Evolutionary conservation across 2,329 filamentous ascomycete genomes (phyloP).

Genomic region (Fusarium bulbicola): DNA sequence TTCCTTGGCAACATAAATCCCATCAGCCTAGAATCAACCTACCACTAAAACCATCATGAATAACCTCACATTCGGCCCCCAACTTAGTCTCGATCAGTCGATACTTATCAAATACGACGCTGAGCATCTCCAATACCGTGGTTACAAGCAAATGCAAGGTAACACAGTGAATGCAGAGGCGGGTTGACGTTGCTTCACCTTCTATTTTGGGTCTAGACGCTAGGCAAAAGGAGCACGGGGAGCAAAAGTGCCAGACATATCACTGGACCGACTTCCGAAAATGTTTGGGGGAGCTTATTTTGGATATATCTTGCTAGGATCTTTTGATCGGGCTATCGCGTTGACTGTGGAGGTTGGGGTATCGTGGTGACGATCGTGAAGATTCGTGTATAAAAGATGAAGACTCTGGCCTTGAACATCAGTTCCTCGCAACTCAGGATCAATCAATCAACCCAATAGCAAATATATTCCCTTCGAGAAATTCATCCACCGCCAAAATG

Average conservation of each 20-base stretch:
- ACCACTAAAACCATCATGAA: neutral
- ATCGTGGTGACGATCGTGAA: accelerated
- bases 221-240: neutral
- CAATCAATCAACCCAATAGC: neutral
- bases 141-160: neutral
- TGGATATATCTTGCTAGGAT: neutral
- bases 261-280: constrained; percentile 17
- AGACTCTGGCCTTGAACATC: accelerated
- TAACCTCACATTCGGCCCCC: neutral
- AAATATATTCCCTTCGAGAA: neutral
- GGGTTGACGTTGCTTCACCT: constrained; percentile 2
- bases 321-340: constrained; percentile 10
- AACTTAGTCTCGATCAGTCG: constrained; percentile 3
- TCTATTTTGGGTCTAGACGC: neutral
- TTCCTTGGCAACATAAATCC: neutral
- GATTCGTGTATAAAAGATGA: neutral
- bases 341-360: neutral
- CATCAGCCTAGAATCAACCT: neutral
- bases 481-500: neutral
- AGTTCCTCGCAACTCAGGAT: no score
- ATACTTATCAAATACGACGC: constrained; percentile 1
- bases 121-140: neutral
- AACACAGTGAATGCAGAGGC: neutral
- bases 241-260: constrained; percentile 20
- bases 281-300: neutral